Evolutionary conservation across 2,329 filamentous ascomycete species (phyloP).

Genomic region (Metarhizium guizhouense): DNA sequence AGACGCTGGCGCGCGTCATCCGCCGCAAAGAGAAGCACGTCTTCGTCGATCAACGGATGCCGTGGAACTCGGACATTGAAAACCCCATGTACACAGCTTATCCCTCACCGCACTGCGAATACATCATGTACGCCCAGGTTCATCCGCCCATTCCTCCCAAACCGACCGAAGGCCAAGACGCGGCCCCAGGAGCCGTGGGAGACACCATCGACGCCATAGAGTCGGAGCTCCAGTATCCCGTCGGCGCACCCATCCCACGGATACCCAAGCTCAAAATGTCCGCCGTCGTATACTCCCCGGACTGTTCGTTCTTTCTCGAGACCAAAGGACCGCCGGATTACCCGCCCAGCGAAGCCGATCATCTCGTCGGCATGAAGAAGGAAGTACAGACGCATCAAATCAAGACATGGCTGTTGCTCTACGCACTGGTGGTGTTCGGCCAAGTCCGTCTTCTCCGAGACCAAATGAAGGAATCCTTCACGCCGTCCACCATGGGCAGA

Average conservation of each 20-base stretch:
- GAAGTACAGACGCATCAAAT: slow-evolving; percentile 49
- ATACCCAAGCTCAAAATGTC: slow-evolving; percentile 53
- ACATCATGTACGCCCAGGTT: slow-evolving; percentile 76
- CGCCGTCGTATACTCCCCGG: slow-evolving; percentile 56
- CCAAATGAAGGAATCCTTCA: slow-evolving; percentile 58
- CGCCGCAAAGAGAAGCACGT: slow-evolving; percentile 50
- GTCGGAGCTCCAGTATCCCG: slow-evolving; percentile 51
- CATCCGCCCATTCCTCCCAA: slow-evolving; percentile 40
- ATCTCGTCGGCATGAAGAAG: slow-evolving; percentile 52
- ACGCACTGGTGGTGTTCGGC: slow-evolving; percentile 47
- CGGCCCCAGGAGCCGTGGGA: slow-evolving; percentile 21
- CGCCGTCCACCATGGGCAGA: slow-evolving; percentile 57
- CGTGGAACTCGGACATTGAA: slow-evolving; percentile 67
- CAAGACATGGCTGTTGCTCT: slow-evolving; percentile 49
- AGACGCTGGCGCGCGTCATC: slow-evolving; percentile 60
- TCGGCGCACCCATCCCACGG: slow-evolving; percentile 46
- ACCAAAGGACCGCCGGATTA: slow-evolving; percentile 53
- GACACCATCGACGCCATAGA: slow-evolving; percentile 47
- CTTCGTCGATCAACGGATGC: slow-evolving; percentile 51
- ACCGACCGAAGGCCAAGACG: slow-evolving; percentile 18
- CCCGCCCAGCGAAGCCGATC: slow-evolving; percentile 39
- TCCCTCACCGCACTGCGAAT: slow-evolving; percentile 73
- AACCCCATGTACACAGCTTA: slow-evolving; percentile 48
- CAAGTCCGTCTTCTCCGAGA: slow-evolving; percentile 53
- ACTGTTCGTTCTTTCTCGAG: slow-evolving; percentile 58